A percentile compares a stretch with the other conserved stretches of the same genome.
Evolutionary conservation across 2,329 filamentous ascomycete genomes (phyloP).

Genomic region (Beauveria scarabaeidicola): DNA sequence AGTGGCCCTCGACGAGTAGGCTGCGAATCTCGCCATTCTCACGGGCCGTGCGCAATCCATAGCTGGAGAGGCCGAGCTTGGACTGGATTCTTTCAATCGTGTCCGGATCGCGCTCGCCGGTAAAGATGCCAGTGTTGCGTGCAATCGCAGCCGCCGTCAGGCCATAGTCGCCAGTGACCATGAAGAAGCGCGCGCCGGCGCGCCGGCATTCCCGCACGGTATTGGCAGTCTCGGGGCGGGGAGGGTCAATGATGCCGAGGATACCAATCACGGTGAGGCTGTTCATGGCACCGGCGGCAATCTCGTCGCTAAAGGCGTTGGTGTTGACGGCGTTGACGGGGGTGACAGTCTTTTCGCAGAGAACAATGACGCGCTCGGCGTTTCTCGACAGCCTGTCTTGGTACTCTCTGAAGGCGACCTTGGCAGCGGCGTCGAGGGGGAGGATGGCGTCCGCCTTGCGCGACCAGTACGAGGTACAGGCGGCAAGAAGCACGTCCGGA

Average conservation of each 20-base stretch:
- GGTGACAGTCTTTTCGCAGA: conserved; percentile 30
- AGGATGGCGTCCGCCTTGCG: conserved; percentile 21
- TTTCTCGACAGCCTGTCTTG: conserved; percentile 33
- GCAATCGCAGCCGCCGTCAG: conserved; percentile 58
- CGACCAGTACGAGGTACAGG: conserved; percentile 29
- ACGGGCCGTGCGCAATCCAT: conserved; percentile 16
- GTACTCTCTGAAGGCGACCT: conserved; percentile 25
- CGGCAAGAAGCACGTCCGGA: conserved; percentile 39
- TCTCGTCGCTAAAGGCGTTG: conserved; percentile 43
- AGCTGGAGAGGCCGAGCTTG: conserved; percentile 7
- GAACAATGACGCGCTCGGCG: conserved; percentile 34
- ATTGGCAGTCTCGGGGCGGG: conserved; percentile 33
- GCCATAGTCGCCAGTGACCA: conserved; percentile 40
- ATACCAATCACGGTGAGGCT: conserved; percentile 42
- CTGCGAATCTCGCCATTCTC: conserved; percentile 16
- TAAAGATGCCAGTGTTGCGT: conserved; percentile 56
- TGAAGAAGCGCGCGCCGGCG: conserved; percentile 37
- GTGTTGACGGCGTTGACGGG: conserved; percentile 24
- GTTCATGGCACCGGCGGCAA: conserved; percentile 29
- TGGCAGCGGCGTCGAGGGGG: conserved; percentile 26
- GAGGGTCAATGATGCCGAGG: conserved; percentile 41
- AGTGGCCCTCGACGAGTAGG: conserved; percentile 44
- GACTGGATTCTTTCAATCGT: conserved; percentile 21
- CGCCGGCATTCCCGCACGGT: conserved; percentile 34
- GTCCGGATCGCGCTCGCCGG: conserved; percentile 35